Evolutionary conservation across 768 basidiomycete genomes (phyloP), one percentile per base, ranked within the genome.

Genomic region (Ephemerocybe angulata): DNA sequence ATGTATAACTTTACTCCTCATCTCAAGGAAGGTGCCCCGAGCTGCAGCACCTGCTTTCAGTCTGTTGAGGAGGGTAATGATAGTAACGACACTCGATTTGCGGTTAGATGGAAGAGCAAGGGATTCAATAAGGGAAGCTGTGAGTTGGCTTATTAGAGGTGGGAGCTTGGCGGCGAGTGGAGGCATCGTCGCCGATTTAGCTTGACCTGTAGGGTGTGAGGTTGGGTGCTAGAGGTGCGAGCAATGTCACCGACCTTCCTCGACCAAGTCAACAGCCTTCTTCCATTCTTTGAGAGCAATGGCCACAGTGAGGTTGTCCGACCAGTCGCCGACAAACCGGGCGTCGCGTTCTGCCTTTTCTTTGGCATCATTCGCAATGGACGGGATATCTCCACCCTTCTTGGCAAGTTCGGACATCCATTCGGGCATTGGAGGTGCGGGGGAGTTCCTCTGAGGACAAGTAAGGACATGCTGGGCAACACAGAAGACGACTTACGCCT

Each of bases 201-300:
- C 68, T 66, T 88, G 82, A 35, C n/a, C n/a, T n/a, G n/a, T n/a
- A n/a, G n/a, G n/a, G n/a, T n/a, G n/a, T n/a, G n/a, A n/a, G n/a
- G n/a, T n/a, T n/a, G n/a, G n/a, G n/a, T n/a, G n/a, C n/a, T n/a
- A n/a, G n/a, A n/a, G n/a, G n/a, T n/a, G n/a, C n/a, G n/a, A n/a
- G n/a, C n/a, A n/a, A n/a, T n/a, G n/a, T n/a, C n/a, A n/a, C n/a
- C n/a, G n/a, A n/a, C 85, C 87, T 87, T 89, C 81, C 63, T 96
- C 92, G 3, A 97, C 84, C 8, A 96, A 75, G 5, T 73, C 74
- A n/a, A 90, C 88, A 0, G 94, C 93, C 60, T 87, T 84, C 40
- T 88, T 83, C 90, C 95, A 98, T 59, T 91, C 83, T 48, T 90
- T 81, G 43, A 94, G 73, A 1, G 95, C 89, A 54, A 98, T 94